phyloP scores from a whole-genome alignment of 1,139 yeast species.

The Waltiozyma solani region DNA sequence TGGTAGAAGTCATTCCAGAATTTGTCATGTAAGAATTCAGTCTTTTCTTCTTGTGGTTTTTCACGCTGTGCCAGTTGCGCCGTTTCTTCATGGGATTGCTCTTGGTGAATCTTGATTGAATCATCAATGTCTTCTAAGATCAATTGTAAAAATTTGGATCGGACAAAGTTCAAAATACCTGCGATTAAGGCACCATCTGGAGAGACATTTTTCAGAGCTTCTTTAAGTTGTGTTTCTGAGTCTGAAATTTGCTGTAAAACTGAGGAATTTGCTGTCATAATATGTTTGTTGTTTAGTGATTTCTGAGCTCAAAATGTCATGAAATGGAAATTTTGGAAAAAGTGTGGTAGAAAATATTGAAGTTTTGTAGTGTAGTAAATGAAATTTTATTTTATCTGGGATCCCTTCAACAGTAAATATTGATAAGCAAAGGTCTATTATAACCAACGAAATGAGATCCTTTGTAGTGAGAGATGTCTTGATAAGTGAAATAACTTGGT shows the following conservation, averaged over 20 bases:
- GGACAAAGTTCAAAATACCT: slow-evolving; percentile 17
- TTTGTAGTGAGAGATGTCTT: too few relatives aligned
- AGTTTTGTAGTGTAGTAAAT: too few relatives aligned
- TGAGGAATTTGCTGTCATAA: not conserved
- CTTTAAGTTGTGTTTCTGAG: slow-evolving; percentile 11
- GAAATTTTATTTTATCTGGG: too few relatives aligned
- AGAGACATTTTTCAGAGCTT: slow-evolving; percentile 5
- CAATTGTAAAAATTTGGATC: slow-evolving; percentile 11
- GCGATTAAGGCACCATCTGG: slow-evolving; percentile 15
- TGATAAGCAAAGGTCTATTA: too few relatives aligned
- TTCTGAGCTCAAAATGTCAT: too few relatives aligned
- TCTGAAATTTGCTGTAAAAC: slow-evolving; percentile 8
- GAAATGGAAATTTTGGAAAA: not conserved
- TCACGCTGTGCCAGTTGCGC: slow-evolving; percentile 8
- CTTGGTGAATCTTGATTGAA: slow-evolving; percentile 3
- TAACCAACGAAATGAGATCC: too few relatives aligned
- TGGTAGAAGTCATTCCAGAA: slow-evolving; percentile 57
- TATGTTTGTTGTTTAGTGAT: not conserved
- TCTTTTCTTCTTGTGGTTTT: slow-evolving; percentile 9
- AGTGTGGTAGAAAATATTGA: not conserved
- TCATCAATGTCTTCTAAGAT: slow-evolving; percentile 14
- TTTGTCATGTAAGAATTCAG: slow-evolving; percentile 28
- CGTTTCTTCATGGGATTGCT: slow-evolving; percentile 8
- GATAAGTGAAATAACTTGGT: not conserved
- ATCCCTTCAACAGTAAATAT: too few relatives aligned